Conservation (phyloP, 768 basidiomycete genomes). For the Terana coerulea region DNA sequence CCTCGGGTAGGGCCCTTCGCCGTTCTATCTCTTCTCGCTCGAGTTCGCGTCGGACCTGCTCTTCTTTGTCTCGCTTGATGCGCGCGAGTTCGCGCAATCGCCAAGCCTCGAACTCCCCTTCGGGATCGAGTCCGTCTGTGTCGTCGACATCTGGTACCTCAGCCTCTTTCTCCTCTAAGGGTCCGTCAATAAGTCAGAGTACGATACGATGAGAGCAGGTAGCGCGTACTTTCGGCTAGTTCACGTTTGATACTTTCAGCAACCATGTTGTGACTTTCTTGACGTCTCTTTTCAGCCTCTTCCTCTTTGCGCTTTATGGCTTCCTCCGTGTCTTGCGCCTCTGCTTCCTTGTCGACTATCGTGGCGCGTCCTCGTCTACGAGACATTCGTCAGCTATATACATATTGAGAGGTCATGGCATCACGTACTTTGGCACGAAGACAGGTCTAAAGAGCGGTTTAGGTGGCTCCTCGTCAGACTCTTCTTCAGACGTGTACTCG, state of each 20-base stretch:
- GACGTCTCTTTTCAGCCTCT: conserved; percentile 78
- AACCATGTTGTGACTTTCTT: conserved; percentile 88
- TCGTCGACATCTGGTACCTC: conserved; percentile 88
- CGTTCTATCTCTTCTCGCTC: conserved; percentile 92
- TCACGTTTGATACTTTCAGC: conserved; percentile 93
- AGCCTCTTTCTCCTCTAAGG: conserved; percentile 83
- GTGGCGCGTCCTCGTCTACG: conserved; percentile 73
- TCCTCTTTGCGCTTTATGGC: conserved; percentile 61
- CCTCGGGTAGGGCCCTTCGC: conserved; percentile 88
- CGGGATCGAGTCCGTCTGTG: conserved; percentile 88
- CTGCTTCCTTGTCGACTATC: conserved; percentile 61
- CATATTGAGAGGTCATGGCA: not conserved
- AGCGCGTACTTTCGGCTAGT: conserved; percentile 83
- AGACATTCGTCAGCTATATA: not conserved
- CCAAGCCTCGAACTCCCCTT: conserved; percentile 94
- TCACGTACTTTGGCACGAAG: conserved; percentile 88
- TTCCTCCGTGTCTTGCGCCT: conserved; percentile 75
- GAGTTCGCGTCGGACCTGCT: conserved; percentile 71
- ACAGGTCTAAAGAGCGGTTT: conserved; percentile 86
- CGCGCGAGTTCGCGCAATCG: conserved; percentile 89
- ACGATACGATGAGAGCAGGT: not conserved
- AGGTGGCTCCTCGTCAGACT: conserved; percentile 68
- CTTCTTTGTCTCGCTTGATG: conserved; percentile 93
- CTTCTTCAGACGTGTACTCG: conserved; percentile 69
- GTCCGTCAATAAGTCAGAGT: not conserved